These are phyloP conservation scores for Agrocybe pediades DNA, from an alignment of 768 basidiomycete species.

Conservation along the genomic window DNA sequence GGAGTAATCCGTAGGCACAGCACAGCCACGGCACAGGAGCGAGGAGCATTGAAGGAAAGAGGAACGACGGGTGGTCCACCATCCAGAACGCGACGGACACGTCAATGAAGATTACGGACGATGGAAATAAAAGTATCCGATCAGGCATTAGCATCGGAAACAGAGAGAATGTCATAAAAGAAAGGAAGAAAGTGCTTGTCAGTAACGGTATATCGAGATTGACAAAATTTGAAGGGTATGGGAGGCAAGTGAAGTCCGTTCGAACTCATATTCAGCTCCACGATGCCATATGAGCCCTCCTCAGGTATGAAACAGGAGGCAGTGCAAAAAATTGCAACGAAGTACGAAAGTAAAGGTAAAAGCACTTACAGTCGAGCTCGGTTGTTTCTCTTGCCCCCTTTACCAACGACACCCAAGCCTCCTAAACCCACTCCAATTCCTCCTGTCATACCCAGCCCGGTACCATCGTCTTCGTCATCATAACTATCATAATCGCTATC, in stretches of 20 bases:
- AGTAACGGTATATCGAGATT: conserved; percentile 10
- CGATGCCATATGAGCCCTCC: too few species aligned
- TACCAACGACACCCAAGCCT: conserved; percentile 41
- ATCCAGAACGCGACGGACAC: too few species aligned
- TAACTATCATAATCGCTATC: conserved; percentile 42
- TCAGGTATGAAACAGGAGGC: conserved; percentile 1
- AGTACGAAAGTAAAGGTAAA: conserved; percentile 4
- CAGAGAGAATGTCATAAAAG: neutral
- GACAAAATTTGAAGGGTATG: neutral
- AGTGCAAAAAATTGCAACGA: conserved; percentile 1
- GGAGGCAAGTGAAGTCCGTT: neutral
- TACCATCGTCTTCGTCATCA: conserved; percentile 39
- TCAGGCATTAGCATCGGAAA: neutral
- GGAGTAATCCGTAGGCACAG: neutral
- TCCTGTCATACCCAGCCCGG: conserved; percentile 29
- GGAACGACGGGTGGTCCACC: neutral
- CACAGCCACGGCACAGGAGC: neutral
- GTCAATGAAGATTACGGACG: neutral
- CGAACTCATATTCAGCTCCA: neutral
- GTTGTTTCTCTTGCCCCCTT: conserved; percentile 29
- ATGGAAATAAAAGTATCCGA: neutral
- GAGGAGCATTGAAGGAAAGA: neutral
- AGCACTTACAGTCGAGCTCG: conserved; percentile 41
- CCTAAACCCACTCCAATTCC: conserved; percentile 50
- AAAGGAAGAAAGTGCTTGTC: conserved; percentile 2